Evolutionary conservation across 257 asterid species (phyloP), one percentile per base, ranked within the genome.

Genomic region (Solanum appendiculatum): DNA sequence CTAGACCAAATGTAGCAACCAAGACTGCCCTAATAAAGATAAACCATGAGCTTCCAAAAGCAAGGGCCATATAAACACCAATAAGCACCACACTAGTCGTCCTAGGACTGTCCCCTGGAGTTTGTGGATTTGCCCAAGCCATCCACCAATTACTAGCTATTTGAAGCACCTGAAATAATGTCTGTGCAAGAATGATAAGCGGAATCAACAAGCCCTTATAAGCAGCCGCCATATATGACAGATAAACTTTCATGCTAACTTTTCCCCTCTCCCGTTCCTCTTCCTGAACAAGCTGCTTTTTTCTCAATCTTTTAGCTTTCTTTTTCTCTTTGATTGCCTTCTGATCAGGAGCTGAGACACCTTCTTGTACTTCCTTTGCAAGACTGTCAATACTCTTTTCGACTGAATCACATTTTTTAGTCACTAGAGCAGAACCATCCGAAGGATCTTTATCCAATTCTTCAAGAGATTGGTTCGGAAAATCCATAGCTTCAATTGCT

Each of bases 111-210:
- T 93, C 98, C 69, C 98, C 99, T 6, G 94, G 83, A 10, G 98
- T 95, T 92, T 96, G 99, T 2, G 99, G 99, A 92, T 92, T 97
- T 23, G 99, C 99, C 99, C 99, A 97, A 83, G 99, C 99, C 99
- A 97, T 97, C 99, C 99, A 97, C 99, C 99, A 97, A 90, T 95
- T 97, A 87, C 99, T 97, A 84, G 99, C 99, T 88, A 97, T 97
- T 88, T 97, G 99, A 87, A 97, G 99, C 91, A 92, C 92, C 90
- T 97, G 99, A 95, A 97, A 97, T 87, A 97, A 89, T 51, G 95
- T 90, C 89, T 97, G 99, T 39, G 99, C 98, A 85, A 97, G 90
- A 88, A 96, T 91, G 87, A 97, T 97, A 86, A 92, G 93, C 3
- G 99, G 99, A 70, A 97, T 92, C 89, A 97, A 86, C 89, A 93